Evolutionary conservation across 2,329 filamentous ascomycete genomes (phyloP), one percentile per base, ranked within the genome.

Genomic region (Sporothrix variecibatus): DNA sequence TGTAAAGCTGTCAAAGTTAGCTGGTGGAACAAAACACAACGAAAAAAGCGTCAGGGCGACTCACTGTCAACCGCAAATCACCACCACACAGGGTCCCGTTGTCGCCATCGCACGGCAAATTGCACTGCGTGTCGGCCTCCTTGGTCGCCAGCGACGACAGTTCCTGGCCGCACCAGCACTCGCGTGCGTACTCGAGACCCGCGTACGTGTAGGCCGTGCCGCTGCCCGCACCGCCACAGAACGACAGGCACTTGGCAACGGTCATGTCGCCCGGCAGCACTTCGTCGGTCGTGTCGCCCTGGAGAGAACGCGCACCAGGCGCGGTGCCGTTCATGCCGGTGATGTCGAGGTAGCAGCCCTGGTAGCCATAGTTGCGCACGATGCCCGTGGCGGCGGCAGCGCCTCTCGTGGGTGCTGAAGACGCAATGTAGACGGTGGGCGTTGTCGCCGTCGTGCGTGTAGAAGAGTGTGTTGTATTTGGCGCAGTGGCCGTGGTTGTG

Each of bases 341-440:
- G 1, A 88, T 89, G 78, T 90, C 88, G 77, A 88, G 88, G 81
- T 82, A 90, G 82, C 89, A 91, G 73, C 88, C 88, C n/a, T 81
- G 79, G 80, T 90, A 90, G 20, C 72, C 76, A 81, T 88, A 90
- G 62, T 78, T 79, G 77, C 88, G 88, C 81, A 82, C 90, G 81
- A 87, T 90, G 71, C 87, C 88, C n/a, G 81, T 79, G 79, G 89
- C 89, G 20, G 72, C 76, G 80, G 88, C 89, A 67, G 78, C 79
- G 53, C 77, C 75, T 6, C 81, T 80, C 46, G 78, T 78, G 3
- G 68, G 62, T 2, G 68, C 89, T 65, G 78, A 79, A 40, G 77
- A 76, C 53, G 78, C 78, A 68, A 79, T 79, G 79, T 83, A 85
- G 77, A 85, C 79, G 4, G 75, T 78, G 40, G 80, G 77, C 58